Base-by-base conservation (phyloP, 139 green algal species). In the Zygnema circumcarinatum region DNA sequence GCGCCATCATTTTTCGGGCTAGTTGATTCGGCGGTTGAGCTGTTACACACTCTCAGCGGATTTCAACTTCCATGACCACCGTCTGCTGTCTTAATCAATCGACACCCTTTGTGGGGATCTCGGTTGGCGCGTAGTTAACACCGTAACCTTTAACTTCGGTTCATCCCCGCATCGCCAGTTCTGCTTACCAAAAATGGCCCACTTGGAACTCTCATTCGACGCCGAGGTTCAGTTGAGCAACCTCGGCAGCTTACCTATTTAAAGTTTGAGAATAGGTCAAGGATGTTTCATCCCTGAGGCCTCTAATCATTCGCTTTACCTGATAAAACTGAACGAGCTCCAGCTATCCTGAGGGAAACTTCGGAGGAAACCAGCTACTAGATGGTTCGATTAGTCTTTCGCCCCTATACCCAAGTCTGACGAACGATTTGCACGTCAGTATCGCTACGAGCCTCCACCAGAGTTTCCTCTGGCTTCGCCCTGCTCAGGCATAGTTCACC, bases 331-430 rank as follows among this genome's bases (percentile, higher is more conserved):
- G 93, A 80, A 93, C 90, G 87, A 95, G 93, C 92, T 95, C 93
- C 93, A 96, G 94, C 95, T 97, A 96, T 96, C 93, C 95, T 96
- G 94, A 94, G 94, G 94, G 94, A 97, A 96, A 96, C 94, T 97
- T 97, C 94, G 94, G 95, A 96, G 94, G 94, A 92, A 97, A 97
- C 94, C 95, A 97, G 94, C 95, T 97, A 97, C 94, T 97, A 96
- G 93, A 97, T 96, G 94, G 95, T 98, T 98, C 95, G 95, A 98
- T 98, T 98, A 98, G 95, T 98, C 95, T 98, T 98, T 98, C 95
- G 95, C 95, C 95, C 95, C 95, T 97, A 98, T 98, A 97, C 95
- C 94, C 93, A 98, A 96, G 93, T 98, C 94, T 90, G 95, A 96
- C 95, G 95, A 98, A 94, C 95, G 95, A 98, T 98, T 98, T 98